Percentiles rank a stretch among this genome's conserved stretches.
phyloP scores from a whole-genome alignment of 148 eudicot genomes.

The Spergularia bocconei region DNA sequence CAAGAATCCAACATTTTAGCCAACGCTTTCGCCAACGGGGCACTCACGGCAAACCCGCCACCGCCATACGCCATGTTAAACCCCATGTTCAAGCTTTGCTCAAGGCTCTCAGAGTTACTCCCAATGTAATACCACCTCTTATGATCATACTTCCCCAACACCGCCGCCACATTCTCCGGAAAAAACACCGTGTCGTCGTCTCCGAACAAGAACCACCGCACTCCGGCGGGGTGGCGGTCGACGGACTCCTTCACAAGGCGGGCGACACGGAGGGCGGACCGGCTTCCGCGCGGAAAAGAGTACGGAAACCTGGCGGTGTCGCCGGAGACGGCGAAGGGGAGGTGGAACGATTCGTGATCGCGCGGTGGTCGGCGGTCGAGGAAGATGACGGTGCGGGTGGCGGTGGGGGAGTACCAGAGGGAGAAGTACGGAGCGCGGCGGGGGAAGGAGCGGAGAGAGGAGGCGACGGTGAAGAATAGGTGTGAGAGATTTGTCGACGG shows the following conservation, averaged over 20 bases:
- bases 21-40: slow-evolving; percentile 51
- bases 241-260: slow-evolving; percentile 57
- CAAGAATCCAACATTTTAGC: slow-evolving; percentile 68
- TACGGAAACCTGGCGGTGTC: slow-evolving; percentile 46
- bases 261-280: slow-evolving; percentile 65
- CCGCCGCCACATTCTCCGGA: slow-evolving; percentile 38
- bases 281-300: slow-evolving; percentile 40
- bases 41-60: slow-evolving; percentile 72
- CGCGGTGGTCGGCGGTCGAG: slow-evolving; percentile 40
- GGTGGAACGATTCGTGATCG: background rate
- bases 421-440: slow-evolving; percentile 42
- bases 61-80: slow-evolving; percentile 82
- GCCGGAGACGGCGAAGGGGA: slow-evolving; percentile 32
- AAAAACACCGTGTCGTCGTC: slow-evolving; percentile 78
- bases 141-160: slow-evolving; percentile 55
- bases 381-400: slow-evolving; percentile 51
- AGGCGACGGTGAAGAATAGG: slow-evolving; percentile 59
- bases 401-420: slow-evolving; percentile 46
- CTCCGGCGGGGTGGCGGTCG: slow-evolving; percentile 19
- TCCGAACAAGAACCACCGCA: slow-evolving; percentile 64
- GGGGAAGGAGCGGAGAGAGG: slow-evolving; percentile 47
- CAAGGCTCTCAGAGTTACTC: slow-evolving; percentile 48
- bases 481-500: slow-evolving; percentile 33
- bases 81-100: slow-evolving; percentile 37
- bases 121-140: slow-evolving; percentile 57